phyloP scores from a whole-genome alignment of 164 flowering plant genomes.

The Magnolia sinica region DNA sequence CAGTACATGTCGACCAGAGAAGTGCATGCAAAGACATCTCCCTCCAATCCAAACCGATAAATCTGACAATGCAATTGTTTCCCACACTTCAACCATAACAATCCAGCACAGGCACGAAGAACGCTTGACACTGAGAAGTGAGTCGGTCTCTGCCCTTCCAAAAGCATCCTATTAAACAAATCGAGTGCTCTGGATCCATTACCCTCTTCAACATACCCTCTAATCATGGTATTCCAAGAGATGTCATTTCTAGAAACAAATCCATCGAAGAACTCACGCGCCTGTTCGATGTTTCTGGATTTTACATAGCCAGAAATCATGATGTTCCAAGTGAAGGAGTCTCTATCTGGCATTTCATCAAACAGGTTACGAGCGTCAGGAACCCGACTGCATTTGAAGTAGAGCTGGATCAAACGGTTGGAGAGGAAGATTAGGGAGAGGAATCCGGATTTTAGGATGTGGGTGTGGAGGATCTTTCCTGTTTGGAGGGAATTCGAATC shows the following conservation, averaged over 20 bases:
- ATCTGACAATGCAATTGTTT: conserved; percentile 11
- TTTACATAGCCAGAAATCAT: conserved; percentile 74
- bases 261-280: conserved; percentile 39
- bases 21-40: conserved; percentile 9
- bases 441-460: conserved; percentile 55
- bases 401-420: conserved; percentile 76
- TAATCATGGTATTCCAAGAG: conserved; percentile 18
- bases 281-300: conserved; percentile 54
- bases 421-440: conserved; percentile 47
- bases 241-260: conserved; percentile 4
- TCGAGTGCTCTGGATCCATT: conserved; percentile 2
- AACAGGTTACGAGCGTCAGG: conserved; percentile 52
- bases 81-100: conserved; percentile 14
- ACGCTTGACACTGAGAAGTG: conserved; percentile 11
- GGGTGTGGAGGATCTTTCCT: conserved; percentile 73
- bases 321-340: conserved; percentile 83
- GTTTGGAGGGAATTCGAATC: conserved; percentile 27
- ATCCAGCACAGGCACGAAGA: conserved; percentile 11
- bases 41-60: conserved; percentile 14
- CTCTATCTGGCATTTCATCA: conserved; percentile 49
- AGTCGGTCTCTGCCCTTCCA: conserved; percentile 1
- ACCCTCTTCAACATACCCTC: conserved; percentile 8
- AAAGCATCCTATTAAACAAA: conserved; percentile 7
- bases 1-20: conserved; percentile 16
- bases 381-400: conserved; percentile 57